These are phyloP conservation scores for Candida anutae DNA, from an alignment of 1,139 yeast genomes.

Conservation along the genomic window DNA sequence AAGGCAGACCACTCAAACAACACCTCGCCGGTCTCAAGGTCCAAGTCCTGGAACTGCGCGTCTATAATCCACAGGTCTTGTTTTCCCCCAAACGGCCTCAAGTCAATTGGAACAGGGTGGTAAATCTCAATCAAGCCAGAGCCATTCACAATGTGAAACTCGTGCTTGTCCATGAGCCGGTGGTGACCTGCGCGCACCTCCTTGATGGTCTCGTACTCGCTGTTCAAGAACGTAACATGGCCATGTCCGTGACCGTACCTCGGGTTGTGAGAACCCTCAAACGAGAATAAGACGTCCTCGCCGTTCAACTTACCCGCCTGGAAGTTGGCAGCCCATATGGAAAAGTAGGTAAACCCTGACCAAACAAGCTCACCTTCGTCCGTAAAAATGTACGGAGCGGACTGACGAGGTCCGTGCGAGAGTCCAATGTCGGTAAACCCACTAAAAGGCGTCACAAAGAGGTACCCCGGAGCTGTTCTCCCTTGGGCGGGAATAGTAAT, in stretches of 20 bases:
- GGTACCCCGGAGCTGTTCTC: constrained; percentile 17
- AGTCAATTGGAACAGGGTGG: constrained; percentile 20
- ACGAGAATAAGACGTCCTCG: constrained; percentile 18
- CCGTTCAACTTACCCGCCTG: constrained; percentile 21
- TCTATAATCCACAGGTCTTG: constrained; percentile 23
- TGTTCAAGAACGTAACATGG: constrained; percentile 21
- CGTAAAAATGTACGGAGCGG: constrained; percentile 21
- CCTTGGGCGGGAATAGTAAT: constrained; percentile 18
- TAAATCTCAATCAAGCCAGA: constrained; percentile 22
- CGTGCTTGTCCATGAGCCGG: constrained; percentile 24
- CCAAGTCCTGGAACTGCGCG: constrained; percentile 27
- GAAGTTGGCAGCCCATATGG: constrained; percentile 26
- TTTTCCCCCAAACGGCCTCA: constrained; percentile 17
- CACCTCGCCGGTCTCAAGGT: constrained; percentile 26
- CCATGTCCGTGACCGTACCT: constrained; percentile 30
- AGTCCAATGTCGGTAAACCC: constrained; percentile 15
- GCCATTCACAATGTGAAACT: constrained; percentile 21
- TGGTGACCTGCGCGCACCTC: constrained; percentile 26
- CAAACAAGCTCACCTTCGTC: constrained; percentile 26
- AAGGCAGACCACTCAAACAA: constrained; percentile 31
- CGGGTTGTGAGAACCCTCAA: constrained; percentile 27
- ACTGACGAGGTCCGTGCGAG: constrained; percentile 15
- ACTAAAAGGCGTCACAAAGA: constrained; percentile 25
- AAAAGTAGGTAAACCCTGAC: constrained; percentile 24
- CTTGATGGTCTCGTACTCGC: constrained; percentile 18